phyloP scores from a whole-genome alignment of 345 rosid species.

The Salix exigua region DNA sequence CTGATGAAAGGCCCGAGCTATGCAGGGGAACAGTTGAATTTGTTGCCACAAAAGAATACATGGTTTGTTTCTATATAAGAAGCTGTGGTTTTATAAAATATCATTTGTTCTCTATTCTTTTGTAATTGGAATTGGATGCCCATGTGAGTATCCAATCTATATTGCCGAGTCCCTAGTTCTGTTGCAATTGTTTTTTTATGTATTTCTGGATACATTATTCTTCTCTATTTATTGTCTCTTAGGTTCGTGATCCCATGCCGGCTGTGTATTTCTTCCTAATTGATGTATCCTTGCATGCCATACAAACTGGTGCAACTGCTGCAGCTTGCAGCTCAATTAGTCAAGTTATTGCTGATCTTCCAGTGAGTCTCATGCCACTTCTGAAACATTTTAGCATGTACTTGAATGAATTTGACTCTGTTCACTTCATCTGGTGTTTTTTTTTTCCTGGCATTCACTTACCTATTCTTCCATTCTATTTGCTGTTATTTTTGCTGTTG shows the following conservation, averaged over 20 bases:
- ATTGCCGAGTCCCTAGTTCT: background rate
- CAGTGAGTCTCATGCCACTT: slow-evolving; percentile 47
- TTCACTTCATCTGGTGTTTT: background rate
- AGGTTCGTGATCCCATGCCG: slow-evolving; percentile 99
- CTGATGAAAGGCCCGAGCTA: slow-evolving; percentile 93
- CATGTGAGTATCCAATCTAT: background rate
- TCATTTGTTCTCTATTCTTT: background rate
- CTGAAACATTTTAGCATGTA: background rate
- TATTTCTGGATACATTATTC: background rate
- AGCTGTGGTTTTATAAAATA: background rate
- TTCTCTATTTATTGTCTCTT: slow-evolving; percentile 14
- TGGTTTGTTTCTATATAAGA: slow-evolving; percentile 47
- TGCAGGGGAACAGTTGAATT: slow-evolving; percentile 94
- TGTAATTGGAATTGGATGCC: background rate
- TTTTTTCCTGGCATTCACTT: background rate
- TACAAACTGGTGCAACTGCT: slow-evolving; percentile 96
- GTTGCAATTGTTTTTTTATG: background rate
- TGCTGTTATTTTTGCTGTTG: background rate
- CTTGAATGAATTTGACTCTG: background rate
- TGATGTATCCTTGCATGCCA: slow-evolving; percentile 93
- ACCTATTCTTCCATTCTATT: background rate
- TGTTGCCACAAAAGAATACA: slow-evolving; percentile 87
- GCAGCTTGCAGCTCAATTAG: slow-evolving; percentile 93
- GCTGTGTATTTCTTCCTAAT: slow-evolving; percentile 88
- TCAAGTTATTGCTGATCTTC: slow-evolving; percentile 92